phyloP scores from a whole-genome alignment of 306 rosid genomes.

The Ormosia emarginata region DNA sequence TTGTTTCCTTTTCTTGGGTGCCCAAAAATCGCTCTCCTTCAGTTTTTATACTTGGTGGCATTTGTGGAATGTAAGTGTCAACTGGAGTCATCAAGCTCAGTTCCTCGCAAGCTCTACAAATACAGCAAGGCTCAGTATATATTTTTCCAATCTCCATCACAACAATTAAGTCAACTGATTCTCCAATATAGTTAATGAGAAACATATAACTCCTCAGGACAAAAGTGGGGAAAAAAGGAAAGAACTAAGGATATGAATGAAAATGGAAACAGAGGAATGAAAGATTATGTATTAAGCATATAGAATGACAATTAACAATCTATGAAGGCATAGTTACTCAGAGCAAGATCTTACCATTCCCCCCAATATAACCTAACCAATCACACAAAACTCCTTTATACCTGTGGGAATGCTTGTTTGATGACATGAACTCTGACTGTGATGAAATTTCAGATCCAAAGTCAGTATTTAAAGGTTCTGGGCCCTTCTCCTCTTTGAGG shows the following conservation, averaged over 20 bases:
- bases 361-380: slow-evolving; percentile 11
- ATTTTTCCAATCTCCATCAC: slow-evolving; percentile 17
- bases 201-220: not conserved
- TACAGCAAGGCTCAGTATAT: slow-evolving; percentile 19
- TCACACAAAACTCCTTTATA: slow-evolving; percentile 20
- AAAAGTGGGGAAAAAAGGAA: not conserved
- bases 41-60: slow-evolving; percentile 39
- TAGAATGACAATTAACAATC: not conserved
- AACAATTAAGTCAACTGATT: not conserved
- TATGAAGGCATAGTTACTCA: not conserved
- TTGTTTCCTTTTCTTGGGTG: slow-evolving; percentile 30
- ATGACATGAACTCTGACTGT: slow-evolving; percentile 58
- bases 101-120: slow-evolving; percentile 54
- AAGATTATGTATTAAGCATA: not conserved
- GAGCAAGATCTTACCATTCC: not conserved
- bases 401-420: slow-evolving; percentile 49
- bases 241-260: slow-evolving; percentile 1
- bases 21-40: slow-evolving; percentile 34
- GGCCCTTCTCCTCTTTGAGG: slow-evolving; percentile 41
- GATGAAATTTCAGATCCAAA: slow-evolving; percentile 63
- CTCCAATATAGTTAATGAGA: slow-evolving; percentile 13
- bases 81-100: slow-evolving; percentile 39
- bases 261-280: not conserved
- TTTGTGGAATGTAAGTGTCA: slow-evolving; percentile 50
- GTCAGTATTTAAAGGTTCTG: slow-evolving; percentile 51